Base-by-base conservation (phyloP, 768 basidiomycete species). In the Collybia nuda region DNA sequence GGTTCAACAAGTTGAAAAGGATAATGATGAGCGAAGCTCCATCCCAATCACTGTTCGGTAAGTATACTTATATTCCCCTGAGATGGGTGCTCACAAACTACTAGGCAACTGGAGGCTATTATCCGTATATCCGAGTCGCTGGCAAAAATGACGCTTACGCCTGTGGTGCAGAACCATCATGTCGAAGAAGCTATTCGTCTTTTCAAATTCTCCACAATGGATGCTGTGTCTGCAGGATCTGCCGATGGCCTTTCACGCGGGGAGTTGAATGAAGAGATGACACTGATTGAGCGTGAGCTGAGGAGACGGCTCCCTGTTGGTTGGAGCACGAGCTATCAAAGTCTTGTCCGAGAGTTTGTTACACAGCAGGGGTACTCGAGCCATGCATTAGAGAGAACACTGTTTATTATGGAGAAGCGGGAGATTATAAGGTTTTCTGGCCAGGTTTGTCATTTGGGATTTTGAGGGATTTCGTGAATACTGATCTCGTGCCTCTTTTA, bases 181-280 rank as follows among this genome's bases (percentile, higher is more conserved):
- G 96, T 98, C 19, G 95, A 98, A 67, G 97, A 99, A 68, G 91
- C 97, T 5, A 98, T 98, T 59, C 88, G 97, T 8, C 70, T 99
- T 37, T 99, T 99, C 85, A 98, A 96, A 63, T 95, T 86, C 72
- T 98, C 95, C 7, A 98, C 97, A 2, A 98, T 99, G 96, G 94
- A 98, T 65, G 97, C 97, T 21, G 95, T 98, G 22, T 88, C 90
- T 11, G 93, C 94, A 0, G 95, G 97, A 11, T 88, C 91, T 26
- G 86, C 88, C 15, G 97, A 98, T 59, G 97, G 97, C 0, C 74
- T 98, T 51, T 90, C 93, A 12, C 83, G 95, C 38, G 86, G 88
- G 3, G 93, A 94, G 59, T 72, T 98, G 35, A 94, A 95, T 65
- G 94, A 94, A 47, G 96, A 98, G 71, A 93, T 98, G 79, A 73